phyloP scores from a whole-genome alignment of 2,329 filamentous ascomycete genomes.

The Fusarium staphyleae region DNA sequence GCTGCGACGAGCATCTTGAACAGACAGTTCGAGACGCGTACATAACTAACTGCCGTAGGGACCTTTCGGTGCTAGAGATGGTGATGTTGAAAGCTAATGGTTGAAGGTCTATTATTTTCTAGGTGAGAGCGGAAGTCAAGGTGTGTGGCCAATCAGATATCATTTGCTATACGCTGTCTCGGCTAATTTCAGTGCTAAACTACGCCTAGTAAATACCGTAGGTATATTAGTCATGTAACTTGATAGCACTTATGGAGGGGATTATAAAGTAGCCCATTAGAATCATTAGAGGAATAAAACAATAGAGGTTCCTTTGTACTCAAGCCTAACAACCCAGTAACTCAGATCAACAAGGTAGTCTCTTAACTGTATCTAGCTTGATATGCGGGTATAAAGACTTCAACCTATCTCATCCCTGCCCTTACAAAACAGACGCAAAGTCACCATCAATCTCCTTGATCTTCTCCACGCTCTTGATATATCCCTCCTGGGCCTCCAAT shows the following conservation, averaged over 20 bases:
- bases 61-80: slow-evolving; percentile 4
- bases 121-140: slow-evolving; percentile 15
- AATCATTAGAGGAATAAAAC: too few species aligned
- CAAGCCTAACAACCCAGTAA: too few species aligned
- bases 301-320: too few species aligned
- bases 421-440: slow-evolving; percentile 34
- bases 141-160: slow-evolving; percentile 33
- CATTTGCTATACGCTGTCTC: slow-evolving; percentile 6
- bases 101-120: slow-evolving; percentile 35
- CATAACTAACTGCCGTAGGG: slow-evolving; percentile 39
- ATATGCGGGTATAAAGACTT: too few species aligned
- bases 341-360: too few species aligned
- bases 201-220: too few species aligned
- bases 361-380: too few species aligned
- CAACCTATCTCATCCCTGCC: background rate
- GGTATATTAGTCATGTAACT: too few species aligned
- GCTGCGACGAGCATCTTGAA: slow-evolving; percentile 45
- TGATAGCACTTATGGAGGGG: too few species aligned
- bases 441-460: slow-evolving; percentile 58
- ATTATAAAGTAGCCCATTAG: too few species aligned
- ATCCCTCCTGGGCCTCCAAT: slow-evolving; percentile 56
- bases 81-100: slow-evolving; percentile 17
- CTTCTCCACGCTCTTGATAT: slow-evolving; percentile 56
- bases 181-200: slow-evolving; percentile 33
- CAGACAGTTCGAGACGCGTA: slow-evolving; percentile 47